phyloP scores from a whole-genome alignment of 2,329 filamentous ascomycete genomes.

The Graphium sp. region DNA sequence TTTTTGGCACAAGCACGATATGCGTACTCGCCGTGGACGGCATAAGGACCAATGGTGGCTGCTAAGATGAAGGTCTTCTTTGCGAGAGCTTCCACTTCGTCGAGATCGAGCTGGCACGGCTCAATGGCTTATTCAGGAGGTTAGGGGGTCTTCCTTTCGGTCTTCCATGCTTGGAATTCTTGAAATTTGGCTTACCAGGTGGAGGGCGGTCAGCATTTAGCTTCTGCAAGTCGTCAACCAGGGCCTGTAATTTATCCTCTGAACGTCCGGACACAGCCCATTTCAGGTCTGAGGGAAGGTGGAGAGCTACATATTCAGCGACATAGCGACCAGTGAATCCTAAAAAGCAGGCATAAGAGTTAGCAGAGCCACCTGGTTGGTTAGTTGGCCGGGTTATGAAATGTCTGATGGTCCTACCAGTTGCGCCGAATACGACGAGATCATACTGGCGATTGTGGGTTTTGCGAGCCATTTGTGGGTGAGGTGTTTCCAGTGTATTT shows the following conservation, averaged over 20 bases:
- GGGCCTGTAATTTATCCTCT: constrained; percentile 50
- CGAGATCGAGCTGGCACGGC: constrained; percentile 26
- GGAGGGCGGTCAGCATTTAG: constrained; percentile 51
- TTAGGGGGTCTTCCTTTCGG: not conserved
- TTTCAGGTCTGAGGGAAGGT: constrained; percentile 59
- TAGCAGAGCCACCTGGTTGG: too few relatives aligned
- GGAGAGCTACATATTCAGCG: constrained; percentile 55
- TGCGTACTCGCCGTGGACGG: constrained; percentile 35
- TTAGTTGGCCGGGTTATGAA: too few relatives aligned
- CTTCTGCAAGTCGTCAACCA: constrained; percentile 49
- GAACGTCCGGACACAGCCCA: constrained; percentile 84
- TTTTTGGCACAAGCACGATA: constrained; percentile 45
- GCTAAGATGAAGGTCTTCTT: constrained; percentile 40
- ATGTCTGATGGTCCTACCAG: too few relatives aligned
- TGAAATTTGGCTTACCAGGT: constrained; percentile 41
- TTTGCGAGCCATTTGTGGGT: constrained; percentile 31
- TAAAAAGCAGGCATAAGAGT: too few relatives aligned
- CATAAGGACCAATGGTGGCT: constrained; percentile 42
- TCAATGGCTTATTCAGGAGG: constrained; percentile 25
- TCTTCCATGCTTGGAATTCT: not conserved
- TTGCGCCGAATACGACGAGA: constrained; percentile 38
- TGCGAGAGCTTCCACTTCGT: constrained; percentile 25
- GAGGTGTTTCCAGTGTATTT: too few relatives aligned
- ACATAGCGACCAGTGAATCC: constrained; percentile 74
- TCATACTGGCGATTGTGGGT: constrained; percentile 37